Percentiles rank a stretch among this genome's conserved stretches.
These are phyloP conservation scores for Cutaneotrichosporon cutaneum DNA, from an alignment of 1,284 basidiomycete species.

Conservation along the genomic window DNA sequence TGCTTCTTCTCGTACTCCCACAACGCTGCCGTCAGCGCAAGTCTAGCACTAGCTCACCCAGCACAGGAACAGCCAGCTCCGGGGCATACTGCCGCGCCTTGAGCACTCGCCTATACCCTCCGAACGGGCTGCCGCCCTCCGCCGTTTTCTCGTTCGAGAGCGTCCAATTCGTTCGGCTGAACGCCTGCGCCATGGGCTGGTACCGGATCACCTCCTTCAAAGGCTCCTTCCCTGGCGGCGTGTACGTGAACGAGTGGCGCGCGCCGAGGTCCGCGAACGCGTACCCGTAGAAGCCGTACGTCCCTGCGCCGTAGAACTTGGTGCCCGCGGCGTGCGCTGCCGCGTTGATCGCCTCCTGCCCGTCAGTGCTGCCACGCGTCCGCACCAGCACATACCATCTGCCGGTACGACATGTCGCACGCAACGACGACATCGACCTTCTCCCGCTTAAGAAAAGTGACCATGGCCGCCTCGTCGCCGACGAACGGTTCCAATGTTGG, in stretches of 20 bases:
- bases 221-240: conserved; percentile 29
- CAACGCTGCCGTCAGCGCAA: conserved; percentile 62
- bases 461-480: conserved; percentile 57
- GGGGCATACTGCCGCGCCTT: conserved; percentile 34
- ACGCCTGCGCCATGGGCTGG: conserved; percentile 63
- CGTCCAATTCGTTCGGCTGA: conserved; percentile 55
- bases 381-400: conserved; percentile 61
- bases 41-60: background rate
- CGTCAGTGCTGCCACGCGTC: background rate
- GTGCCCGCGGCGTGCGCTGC: conserved; percentile 68
- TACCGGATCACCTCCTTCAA: conserved; percentile 66
- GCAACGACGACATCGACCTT: conserved; percentile 77
- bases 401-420: conserved; percentile 68
- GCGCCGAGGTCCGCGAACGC: conserved; percentile 88
- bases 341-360: conserved; percentile 73
- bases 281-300: conserved; percentile 88
- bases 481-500: conserved; percentile 57
- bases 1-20: conserved; percentile 77
- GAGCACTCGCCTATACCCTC: conserved; percentile 65
- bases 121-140: conserved; percentile 61
- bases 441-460: conserved; percentile 59
- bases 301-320: conserved; percentile 82
- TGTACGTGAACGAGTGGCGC: conserved; percentile 72
- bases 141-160: conserved; percentile 20
- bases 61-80: background rate